Base-by-base conservation (phyloP, 768 basidiomycete species). In the Kwoniella heveanensis region DNA sequence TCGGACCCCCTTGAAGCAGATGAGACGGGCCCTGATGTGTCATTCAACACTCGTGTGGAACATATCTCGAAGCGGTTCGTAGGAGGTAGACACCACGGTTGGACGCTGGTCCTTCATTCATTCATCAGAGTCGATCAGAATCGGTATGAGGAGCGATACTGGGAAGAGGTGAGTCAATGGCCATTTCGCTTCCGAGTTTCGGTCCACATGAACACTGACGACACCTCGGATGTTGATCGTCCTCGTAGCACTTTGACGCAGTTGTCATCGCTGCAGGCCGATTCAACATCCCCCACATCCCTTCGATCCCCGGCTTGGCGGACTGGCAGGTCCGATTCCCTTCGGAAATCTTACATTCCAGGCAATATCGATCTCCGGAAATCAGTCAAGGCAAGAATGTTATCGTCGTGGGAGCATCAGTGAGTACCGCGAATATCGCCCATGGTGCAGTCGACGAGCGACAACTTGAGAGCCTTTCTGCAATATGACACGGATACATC, bases 1-100 rank as follows among this genome's bases (percentile, higher is more conserved):
- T 10, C 15, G 4, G 15, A 44, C 15, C 17, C 19, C 39, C 32
- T 13, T 36, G 32, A 13, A 36, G 32, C n/a, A n/a, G n/a, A n/a
- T 32, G 32, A 32, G 32, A 32, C 7, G 32, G 32, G 32, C 5
- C 19, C 50, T 7, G 57, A 52, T 9, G 46, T 67, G 2, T 79
- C 81, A 1, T 85, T 83, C 71, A 83, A 83, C 69, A 84, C 84
- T 0, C 82, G 83, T 13, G 83, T 85, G 6, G 83, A 85, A 55
- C 75, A 68, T 8, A 72, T 83, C 32, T 79, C 83, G 61, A 85
- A 84, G 36, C 60, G 62, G 49, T 58, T 26, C 5, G 47, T 50
- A 17, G 48, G 25, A 10, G 52, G 53, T 1, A 25, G 48, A n/a
- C 51, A 62, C 17, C 47, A 29, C 21, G 30, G 61, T 13, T 57